Conservation (phyloP, 805 yeast genomes). For the Wickerhamia fluorescens region DNA sequence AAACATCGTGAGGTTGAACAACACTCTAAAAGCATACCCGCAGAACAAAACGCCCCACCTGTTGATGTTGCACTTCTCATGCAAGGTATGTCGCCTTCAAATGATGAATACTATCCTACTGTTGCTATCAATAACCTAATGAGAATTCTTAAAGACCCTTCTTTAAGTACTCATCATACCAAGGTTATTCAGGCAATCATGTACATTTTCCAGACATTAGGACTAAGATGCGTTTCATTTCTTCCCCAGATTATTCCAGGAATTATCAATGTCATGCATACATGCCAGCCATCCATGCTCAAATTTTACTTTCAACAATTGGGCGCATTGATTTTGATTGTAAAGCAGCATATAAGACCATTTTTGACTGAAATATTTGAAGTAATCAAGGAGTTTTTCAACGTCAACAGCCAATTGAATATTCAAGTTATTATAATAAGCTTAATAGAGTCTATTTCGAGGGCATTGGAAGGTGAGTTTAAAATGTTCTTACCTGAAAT, state of each 20-base stretch:
- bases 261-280: slow-evolving; percentile 73
- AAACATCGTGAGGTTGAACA: slow-evolving; percentile 89
- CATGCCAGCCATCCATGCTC: slow-evolving; percentile 69
- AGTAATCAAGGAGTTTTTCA: slow-evolving; percentile 69
- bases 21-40: slow-evolving; percentile 44
- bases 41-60: slow-evolving; percentile 82
- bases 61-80: slow-evolving; percentile 83
- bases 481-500: slow-evolving; percentile 75
- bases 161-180: slow-evolving; percentile 80
- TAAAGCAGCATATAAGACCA: slow-evolving; percentile 85
- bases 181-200: slow-evolving; percentile 91
- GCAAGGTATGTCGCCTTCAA: slow-evolving; percentile 90
- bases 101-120: slow-evolving; percentile 91
- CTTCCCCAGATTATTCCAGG: slow-evolving; percentile 85
- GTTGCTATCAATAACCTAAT: slow-evolving; percentile 83
- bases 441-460: slow-evolving; percentile 76
- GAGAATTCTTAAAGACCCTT: slow-evolving; percentile 78
- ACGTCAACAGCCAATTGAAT: slow-evolving; percentile 35
- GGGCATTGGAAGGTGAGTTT: slow-evolving; percentile 87
- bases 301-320: slow-evolving; percentile 88
- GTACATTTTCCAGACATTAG: slow-evolving; percentile 83
- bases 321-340: slow-evolving; percentile 70
- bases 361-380: slow-evolving; percentile 68
- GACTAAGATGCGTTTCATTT: slow-evolving; percentile 84
- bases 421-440: slow-evolving; percentile 75